Evolutionary conservation across 306 rosid genomes (phyloP).

Genomic region (Prunus kanzakura): DNA sequence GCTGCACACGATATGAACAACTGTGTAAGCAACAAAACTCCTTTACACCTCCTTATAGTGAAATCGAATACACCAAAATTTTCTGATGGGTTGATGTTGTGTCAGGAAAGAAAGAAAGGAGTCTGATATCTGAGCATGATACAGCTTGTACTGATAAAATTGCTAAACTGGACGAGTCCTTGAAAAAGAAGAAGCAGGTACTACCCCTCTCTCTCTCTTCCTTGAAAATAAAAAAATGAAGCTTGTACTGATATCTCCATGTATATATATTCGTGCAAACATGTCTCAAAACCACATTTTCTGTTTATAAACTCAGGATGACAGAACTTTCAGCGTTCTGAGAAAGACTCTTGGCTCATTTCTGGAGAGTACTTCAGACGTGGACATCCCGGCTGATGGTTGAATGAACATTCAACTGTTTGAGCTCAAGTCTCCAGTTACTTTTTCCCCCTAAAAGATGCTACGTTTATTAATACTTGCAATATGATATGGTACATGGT

Average conservation of each 20-base stretch:
- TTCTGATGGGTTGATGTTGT: constrained; percentile 20
- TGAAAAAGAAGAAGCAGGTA: constrained; percentile 88
- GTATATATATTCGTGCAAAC: neutral
- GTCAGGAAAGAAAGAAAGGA: constrained; percentile 76
- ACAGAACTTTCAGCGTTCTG: no score
- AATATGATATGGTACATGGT: no score
- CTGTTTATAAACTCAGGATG: no score
- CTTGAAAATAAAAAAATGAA: no score
- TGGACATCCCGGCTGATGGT: no score
- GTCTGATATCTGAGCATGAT: constrained; percentile 70
- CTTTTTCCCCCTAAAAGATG: no score
- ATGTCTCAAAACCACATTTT: neutral
- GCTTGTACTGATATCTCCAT: neutral
- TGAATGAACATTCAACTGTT: no score
- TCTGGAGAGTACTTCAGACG: no score
- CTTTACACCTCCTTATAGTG: neutral
- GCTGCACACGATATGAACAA: constrained; percentile 74
- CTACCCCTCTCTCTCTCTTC: neutral
- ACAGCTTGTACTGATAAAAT: constrained; percentile 65
- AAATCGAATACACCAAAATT: neutral
- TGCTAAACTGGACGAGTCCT: constrained; percentile 64
- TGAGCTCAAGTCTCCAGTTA: no score
- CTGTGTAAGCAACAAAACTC: constrained; percentile 49
- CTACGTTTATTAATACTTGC: no score
- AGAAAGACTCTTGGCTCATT: no score